Conservation (phyloP, 257 asterid species). For the Nicotiana otophora region DNA sequence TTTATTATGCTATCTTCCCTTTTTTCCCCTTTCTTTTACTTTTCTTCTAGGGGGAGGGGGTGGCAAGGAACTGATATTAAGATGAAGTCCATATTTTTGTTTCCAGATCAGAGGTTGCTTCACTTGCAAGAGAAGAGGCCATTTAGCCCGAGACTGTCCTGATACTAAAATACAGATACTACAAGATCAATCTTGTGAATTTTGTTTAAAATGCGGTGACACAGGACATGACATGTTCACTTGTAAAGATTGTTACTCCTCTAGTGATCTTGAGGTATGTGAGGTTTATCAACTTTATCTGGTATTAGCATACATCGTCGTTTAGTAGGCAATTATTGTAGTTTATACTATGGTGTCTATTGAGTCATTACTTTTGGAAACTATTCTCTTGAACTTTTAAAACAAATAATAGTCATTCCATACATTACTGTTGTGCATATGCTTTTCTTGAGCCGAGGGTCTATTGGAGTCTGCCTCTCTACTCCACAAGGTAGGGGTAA, state of each 20-base stretch:
- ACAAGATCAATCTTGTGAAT: neutral
- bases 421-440: too few relatives aligned
- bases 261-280: neutral
- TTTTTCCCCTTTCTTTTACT: neutral
- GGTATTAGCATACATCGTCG: neutral
- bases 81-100: neutral
- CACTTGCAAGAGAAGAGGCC: constrained; percentile 1
- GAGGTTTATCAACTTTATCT: neutral
- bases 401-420: neutral
- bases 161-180: neutral
- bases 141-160: neutral
- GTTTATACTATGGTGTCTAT: neutral
- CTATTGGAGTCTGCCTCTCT: too few relatives aligned
- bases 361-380: neutral
- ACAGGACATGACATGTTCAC: neutral
- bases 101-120: neutral
- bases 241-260: neutral
- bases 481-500: too few relatives aligned
- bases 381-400: neutral
- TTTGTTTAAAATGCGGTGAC: neutral
- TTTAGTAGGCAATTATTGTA: neutral
- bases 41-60: neutral
- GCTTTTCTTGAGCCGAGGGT: too few relatives aligned
- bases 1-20: neutral
- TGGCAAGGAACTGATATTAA: neutral